Conservation (phyloP, 129 eudicot species). For the Tanacetum coccineum region DNA sequence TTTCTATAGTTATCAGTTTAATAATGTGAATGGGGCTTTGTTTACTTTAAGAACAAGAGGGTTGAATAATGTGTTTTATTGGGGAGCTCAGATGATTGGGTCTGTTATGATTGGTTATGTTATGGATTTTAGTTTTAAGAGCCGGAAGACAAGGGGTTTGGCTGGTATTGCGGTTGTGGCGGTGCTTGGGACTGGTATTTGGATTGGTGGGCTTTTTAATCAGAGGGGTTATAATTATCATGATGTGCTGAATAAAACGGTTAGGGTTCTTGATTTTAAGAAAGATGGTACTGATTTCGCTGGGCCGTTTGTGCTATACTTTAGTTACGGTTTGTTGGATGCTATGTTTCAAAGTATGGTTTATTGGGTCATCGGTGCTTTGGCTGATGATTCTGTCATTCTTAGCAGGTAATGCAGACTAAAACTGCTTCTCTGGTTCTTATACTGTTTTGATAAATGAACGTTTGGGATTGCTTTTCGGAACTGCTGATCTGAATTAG, state of each 20-base stretch:
- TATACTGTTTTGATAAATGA: background rate
- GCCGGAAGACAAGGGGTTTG: conserved; percentile 71
- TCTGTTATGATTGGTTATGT: conserved; percentile 73
- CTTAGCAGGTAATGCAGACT: conserved; percentile 13
- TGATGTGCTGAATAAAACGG: conserved; percentile 21
- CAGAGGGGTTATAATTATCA: conserved; percentile 54
- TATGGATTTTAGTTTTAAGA: conserved; percentile 84
- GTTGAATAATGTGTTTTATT: conserved; percentile 76
- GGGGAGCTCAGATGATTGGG: conserved; percentile 99
- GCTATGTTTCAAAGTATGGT: conserved; percentile 98
- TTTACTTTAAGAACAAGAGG: conserved; percentile 87
- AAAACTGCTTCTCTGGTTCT: background rate
- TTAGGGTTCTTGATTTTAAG: conserved; percentile 56
- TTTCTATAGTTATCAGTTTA: conserved; percentile 85
- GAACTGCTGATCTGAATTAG: background rate
- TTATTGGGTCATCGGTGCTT: conserved; percentile 15
- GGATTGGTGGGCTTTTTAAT: conserved; percentile 87
- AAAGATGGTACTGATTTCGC: conserved; percentile 58
- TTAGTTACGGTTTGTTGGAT: conserved; percentile 73
- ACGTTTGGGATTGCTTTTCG: background rate
- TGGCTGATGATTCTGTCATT: conserved; percentile 14
- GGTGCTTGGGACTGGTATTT: conserved; percentile 74
- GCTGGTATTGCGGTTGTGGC: conserved; percentile 69
- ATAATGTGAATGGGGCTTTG: conserved; percentile 77
- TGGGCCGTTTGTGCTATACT: conserved; percentile 73